Evolutionary conservation across 2,329 filamentous ascomycete genomes (phyloP).

Genomic region (Penicillium corylophilum): DNA sequence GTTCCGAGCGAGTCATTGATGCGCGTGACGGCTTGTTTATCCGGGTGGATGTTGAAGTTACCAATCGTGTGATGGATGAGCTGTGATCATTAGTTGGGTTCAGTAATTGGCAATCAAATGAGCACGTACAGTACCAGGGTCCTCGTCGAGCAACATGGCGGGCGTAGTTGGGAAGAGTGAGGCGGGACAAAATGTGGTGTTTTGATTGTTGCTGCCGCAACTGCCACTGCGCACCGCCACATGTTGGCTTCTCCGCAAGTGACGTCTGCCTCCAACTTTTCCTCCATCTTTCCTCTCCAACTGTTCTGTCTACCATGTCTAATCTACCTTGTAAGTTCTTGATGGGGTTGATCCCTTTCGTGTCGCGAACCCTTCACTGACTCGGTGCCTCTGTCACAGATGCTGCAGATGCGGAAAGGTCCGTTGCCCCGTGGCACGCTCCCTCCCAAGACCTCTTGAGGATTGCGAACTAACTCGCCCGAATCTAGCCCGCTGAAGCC

Average conservation of each 20-base stretch:
- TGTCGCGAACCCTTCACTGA: background rate
- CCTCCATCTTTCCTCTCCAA: conserved; percentile 2
- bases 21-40: conserved; percentile 79
- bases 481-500: conserved; percentile 76
- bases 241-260: conserved; percentile 30
- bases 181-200: conserved; percentile 6
- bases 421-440: conserved; percentile 26
- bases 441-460: background rate
- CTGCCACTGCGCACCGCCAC: conserved; percentile 41
- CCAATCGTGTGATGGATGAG: conserved; percentile 87
- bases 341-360: background rate
- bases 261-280: conserved; percentile 22
- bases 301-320: conserved; percentile 35
- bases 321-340: conserved; percentile 51
- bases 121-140: conserved; percentile 72
- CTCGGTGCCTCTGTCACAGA: conserved; percentile 56
- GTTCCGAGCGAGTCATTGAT: conserved; percentile 80
- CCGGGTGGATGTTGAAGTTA: conserved; percentile 92
- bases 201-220: conserved; percentile 41
- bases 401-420: conserved; percentile 97
- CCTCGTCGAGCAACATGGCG: conserved; percentile 92
- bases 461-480: conserved; percentile 10
- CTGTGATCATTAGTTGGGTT: conserved; percentile 43
- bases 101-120: background rate
- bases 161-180: conserved; percentile 9